phyloP scores from a whole-genome alignment of 805 yeast genomes.

The Cyberlindnera petersonii region DNA sequence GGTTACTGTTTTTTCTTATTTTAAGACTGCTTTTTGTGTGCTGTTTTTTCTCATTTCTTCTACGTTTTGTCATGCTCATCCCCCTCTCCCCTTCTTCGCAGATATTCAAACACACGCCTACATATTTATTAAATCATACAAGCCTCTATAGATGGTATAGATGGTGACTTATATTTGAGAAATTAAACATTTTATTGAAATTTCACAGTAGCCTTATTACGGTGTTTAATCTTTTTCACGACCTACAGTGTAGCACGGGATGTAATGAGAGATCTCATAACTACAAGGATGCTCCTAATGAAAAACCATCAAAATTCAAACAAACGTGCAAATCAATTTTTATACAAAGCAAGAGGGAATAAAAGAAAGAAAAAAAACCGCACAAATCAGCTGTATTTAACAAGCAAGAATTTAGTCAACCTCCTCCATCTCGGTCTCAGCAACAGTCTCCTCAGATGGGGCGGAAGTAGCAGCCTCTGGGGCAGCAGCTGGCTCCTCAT shows the following conservation, averaged over 20 bases:
- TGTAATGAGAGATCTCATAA: no score
- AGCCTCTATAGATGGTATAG: no score
- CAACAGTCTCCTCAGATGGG: constrained; percentile 55
- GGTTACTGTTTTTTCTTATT: neutral
- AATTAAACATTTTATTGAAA: no score
- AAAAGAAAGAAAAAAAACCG: neutral
- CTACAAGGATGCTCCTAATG: no score
- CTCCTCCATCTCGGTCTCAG: constrained; percentile 98
- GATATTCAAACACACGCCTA: neutral
- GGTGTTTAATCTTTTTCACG: no score
- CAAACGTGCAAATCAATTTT: no score
- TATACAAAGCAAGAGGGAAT: constrained; percentile 2
- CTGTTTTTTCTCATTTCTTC: constrained; percentile 1
- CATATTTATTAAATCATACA: constrained; percentile 4
- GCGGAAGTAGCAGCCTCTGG: constrained; percentile 64
- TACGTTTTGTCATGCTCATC: constrained; percentile 1
- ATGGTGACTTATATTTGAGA: constrained; percentile 1
- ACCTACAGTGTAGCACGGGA: no score
- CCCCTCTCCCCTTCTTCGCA: neutral
- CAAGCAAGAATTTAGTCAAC: constrained; percentile 62
- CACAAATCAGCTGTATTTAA: constrained; percentile 2
- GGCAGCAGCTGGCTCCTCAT: constrained; percentile 56
- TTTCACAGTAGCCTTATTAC: no score
- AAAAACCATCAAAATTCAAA: neutral
- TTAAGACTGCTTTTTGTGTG: no score